phyloP scores from a whole-genome alignment of 2,329 filamentous ascomycete genomes.

The Aspergillus sp. region DNA sequence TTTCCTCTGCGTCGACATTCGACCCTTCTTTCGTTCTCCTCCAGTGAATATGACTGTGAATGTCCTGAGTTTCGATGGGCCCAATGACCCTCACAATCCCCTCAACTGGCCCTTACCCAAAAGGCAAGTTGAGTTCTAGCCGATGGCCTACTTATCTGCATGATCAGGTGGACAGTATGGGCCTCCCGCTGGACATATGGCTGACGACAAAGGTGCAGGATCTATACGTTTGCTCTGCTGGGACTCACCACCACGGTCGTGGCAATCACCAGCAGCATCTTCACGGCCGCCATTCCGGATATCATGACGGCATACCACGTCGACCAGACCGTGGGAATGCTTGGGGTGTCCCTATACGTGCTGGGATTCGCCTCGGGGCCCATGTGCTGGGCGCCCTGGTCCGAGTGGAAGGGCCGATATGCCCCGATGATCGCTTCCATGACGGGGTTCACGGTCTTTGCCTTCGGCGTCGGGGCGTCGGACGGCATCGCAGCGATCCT shows the following conservation, averaged over 20 bases:
- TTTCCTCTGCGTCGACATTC: not conserved
- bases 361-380: constrained; percentile 1
- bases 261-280: constrained; percentile 1
- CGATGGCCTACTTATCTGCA: not conserved
- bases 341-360: constrained; percentile 1
- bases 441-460: constrained; percentile 1
- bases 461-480: not conserved
- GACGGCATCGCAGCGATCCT: not conserved
- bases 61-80: not conserved
- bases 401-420: not conserved
- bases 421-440: not conserved
- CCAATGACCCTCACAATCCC: not conserved
- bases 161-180: no score
- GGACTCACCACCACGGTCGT: not conserved
- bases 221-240: not conserved
- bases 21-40: no score
- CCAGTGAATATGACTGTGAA: not conserved
- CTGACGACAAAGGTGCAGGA: not conserved
- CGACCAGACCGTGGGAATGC: not conserved
- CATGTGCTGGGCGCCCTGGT: not conserved
- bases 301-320: not conserved
- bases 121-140: not conserved
- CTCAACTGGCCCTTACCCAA: not conserved
- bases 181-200: no score
- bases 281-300: not conserved